Conservation (phyloP, 176 grass and related monocot species). For the Panicum miliaceum region DNA sequence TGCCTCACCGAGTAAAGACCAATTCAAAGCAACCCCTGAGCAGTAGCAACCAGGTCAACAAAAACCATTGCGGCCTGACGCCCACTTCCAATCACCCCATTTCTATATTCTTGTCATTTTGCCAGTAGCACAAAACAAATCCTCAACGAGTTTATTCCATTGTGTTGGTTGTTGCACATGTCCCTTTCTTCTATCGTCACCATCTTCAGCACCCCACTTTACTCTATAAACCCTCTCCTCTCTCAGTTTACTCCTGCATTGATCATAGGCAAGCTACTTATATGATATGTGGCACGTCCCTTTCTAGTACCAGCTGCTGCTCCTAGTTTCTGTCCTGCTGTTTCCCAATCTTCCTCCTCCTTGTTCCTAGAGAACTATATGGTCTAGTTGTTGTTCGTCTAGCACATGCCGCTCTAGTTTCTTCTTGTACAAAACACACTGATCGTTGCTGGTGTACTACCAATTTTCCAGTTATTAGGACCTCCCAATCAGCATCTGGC, state of each 20-base stretch:
- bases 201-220: constrained; percentile 22
- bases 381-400: constrained; percentile 16
- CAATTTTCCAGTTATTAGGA: neutral
- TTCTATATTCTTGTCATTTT: constrained; percentile 53
- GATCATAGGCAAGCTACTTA: constrained; percentile 19
- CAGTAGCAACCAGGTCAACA: constrained; percentile 49
- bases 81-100: constrained; percentile 25
- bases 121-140: constrained; percentile 35
- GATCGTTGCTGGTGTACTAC: constrained; percentile 3
- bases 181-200: constrained; percentile 44
- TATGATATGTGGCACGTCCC: constrained; percentile 18
- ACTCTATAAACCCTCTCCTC: constrained; percentile 30
- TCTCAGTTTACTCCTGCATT: constrained; percentile 18
- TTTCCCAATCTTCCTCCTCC: constrained; percentile 27
- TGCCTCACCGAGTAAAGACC: constrained; percentile 47
- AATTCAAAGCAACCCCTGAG: constrained; percentile 29
- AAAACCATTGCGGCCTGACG: constrained; percentile 27
- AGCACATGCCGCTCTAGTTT: neutral
- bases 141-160: constrained; percentile 48
- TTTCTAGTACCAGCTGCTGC: constrained; percentile 48
- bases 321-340: constrained; percentile 33
- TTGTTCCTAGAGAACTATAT: neutral
- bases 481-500: neutral
- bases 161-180: constrained; percentile 48
- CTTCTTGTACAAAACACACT: constrained; percentile 1